These are phyloP conservation scores for Lepiota brunneoincarnata DNA, from an alignment of 768 basidiomycete genomes.

Conservation along the genomic window DNA sequence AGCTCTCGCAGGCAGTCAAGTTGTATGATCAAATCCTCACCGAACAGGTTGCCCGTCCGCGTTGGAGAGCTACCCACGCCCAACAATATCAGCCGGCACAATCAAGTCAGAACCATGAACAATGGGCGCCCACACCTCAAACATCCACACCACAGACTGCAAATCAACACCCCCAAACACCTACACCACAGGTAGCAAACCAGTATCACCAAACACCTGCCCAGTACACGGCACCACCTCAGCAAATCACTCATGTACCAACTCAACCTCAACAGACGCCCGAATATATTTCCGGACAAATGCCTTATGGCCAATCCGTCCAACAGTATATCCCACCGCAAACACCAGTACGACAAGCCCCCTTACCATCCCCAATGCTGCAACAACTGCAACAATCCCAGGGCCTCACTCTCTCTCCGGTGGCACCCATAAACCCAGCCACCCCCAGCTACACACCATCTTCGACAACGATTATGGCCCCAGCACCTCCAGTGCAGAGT, in stretches of 20 bases:
- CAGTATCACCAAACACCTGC: constrained; percentile 24
- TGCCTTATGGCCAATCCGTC: constrained; percentile 17
- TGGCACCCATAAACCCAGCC: constrained; percentile 17
- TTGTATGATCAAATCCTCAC: constrained; percentile 89
- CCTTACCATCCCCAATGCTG: constrained; percentile 23
- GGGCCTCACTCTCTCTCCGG: background rate
- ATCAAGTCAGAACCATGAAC: constrained; percentile 21
- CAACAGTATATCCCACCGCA: constrained; percentile 17
- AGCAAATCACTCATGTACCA: constrained; percentile 16
- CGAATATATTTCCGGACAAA: constrained; percentile 10
- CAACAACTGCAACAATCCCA: constrained; percentile 27
- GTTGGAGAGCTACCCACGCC: constrained; percentile 50
- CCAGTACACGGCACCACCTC: constrained; percentile 32
- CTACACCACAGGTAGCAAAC: constrained; percentile 19
- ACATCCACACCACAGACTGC: constrained; percentile 11
- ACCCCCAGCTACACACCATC: constrained; percentile 10
- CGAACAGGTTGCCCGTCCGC: constrained; percentile 72
- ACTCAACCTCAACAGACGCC: constrained; percentile 13
- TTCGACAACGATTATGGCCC: constrained; percentile 21
- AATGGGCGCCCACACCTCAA: constrained; percentile 13
- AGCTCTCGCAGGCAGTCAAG: constrained; percentile 88
- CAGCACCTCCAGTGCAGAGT: constrained; percentile 20
- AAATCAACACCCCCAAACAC: constrained; percentile 25
- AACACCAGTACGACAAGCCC: constrained; percentile 18
- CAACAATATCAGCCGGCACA: constrained; percentile 19